Evolutionary conservation across 352 stramenopile genomes (phyloP), one percentile per base, ranked within the genome.

Genomic region (Globisporangium abappressorium): DNA sequence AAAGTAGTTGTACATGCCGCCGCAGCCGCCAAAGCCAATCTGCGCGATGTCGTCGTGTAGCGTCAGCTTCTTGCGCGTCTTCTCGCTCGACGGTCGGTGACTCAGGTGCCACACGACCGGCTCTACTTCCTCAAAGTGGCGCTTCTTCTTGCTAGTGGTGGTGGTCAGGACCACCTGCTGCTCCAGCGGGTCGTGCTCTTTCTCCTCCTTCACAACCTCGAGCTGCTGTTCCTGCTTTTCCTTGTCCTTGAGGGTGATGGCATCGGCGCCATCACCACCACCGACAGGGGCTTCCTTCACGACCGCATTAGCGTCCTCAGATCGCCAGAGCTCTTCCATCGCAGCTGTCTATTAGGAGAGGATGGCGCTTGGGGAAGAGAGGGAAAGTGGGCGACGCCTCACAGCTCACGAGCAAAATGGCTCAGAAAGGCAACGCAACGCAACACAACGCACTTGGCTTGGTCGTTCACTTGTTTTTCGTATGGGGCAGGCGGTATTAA

Each of bases 1-100:
- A 41, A 93, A 91, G 70, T 93, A 94, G 67, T 94, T 94, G 82
- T 94, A 94, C 83, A 94, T 93, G 62, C 86, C 86, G 7, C 86
- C 86, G 55, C 86, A 94, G 57, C 86, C 86, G 43, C 86, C 86
- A 69, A 94, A 94, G 22, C 84, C 83, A 49, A 94, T 84, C 65
- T 94, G 86, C 53, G 79, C 84, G 33, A 91, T 75, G 60, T 74
- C 74, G 62, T 89, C 64, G 64, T 86, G 72, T 62, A 78, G 66
- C 62, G 81, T 90, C 38, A 92, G 81, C 70, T 83, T 79, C 57
- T 80, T 80, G 41, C 76, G 76, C 18, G 38, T 58, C 64, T 75
- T 79, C 51, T 51, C 57, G 9, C 26, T 22, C 14, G 57, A 38
- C 6, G 59, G 66, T 1, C 66, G 66, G 53, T 66, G 60, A 41